Evolutionary conservation across 306 rosid species (phyloP).

Genomic region (Rosa persica): DNA sequence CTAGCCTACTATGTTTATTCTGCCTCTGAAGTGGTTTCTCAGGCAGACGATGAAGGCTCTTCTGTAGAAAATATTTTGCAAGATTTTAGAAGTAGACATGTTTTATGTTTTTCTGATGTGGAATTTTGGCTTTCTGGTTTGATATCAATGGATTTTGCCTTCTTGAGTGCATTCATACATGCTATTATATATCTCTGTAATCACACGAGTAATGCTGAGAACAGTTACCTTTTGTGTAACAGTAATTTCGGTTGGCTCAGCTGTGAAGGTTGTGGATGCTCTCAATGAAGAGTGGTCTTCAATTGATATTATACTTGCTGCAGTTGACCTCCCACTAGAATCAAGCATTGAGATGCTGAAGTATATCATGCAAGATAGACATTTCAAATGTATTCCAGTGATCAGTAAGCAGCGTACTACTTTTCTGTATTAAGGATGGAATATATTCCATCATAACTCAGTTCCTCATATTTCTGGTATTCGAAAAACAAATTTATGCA

Average conservation of each 20-base stretch:
- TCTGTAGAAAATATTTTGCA: neutral
- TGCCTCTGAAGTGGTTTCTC: neutral
- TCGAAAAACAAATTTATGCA: neutral
- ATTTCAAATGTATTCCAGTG: constrained; percentile 22
- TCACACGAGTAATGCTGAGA: neutral
- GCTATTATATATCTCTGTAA: neutral
- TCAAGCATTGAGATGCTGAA: constrained; percentile 20
- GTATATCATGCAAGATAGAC: constrained; percentile 17
- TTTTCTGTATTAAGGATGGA: neutral
- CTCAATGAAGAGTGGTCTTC: constrained; percentile 16
- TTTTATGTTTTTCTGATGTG: neutral
- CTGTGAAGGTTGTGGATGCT: constrained; percentile 23
- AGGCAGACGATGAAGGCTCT: neutral
- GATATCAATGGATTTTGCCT: neutral
- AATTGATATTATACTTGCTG: constrained; percentile 16
- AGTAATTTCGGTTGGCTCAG: constrained; percentile 20
- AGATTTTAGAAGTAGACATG: neutral
- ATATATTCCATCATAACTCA: neutral
- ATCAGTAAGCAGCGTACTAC: constrained; percentile 15
- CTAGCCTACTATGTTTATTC: neutral
- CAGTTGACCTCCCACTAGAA: constrained; percentile 17
- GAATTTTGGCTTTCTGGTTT: neutral
- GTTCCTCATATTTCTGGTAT: neutral
- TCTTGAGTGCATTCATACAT: neutral
- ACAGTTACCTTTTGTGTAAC: neutral